Conservation (phyloP, 345 rosid genomes). For the Pugionium dolabratum region DNA sequence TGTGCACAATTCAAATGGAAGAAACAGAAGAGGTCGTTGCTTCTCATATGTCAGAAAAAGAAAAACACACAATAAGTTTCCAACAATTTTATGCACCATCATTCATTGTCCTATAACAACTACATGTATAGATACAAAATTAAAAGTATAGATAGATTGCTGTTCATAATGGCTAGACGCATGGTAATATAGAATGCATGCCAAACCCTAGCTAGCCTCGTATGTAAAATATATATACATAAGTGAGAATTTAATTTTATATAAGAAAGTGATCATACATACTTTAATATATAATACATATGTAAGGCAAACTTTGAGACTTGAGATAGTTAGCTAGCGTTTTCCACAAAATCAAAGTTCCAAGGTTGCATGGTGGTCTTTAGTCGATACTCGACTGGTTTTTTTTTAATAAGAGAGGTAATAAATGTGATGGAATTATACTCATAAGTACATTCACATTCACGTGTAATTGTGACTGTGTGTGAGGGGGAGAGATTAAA, state of each 20-base stretch:
- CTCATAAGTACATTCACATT: slow-evolving; percentile 25
- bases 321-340: slow-evolving; percentile 19
- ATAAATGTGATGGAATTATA: slow-evolving; percentile 23
- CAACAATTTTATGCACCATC: slow-evolving; percentile 18
- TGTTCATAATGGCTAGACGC: slow-evolving; percentile 20
- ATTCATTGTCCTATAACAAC: not conserved
- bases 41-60: slow-evolving; percentile 30
- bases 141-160: slow-evolving; percentile 12
- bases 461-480: slow-evolving; percentile 22
- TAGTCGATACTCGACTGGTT: slow-evolving; percentile 18
- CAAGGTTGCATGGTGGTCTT: slow-evolving; percentile 7
- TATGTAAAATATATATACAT: not conserved
- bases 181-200: slow-evolving; percentile 35
- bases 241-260: not conserved
- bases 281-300: not conserved
- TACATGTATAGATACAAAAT: not conserved
- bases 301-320: slow-evolving; percentile 1
- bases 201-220: slow-evolving; percentile 38
- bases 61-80: slow-evolving; percentile 22
- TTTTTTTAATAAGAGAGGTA: slow-evolving; percentile 17
- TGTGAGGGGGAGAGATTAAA: not conserved
- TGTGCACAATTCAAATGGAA: slow-evolving; percentile 14
- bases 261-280: not conserved
- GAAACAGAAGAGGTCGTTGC: slow-evolving; percentile 18
- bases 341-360: slow-evolving; percentile 5